These are phyloP conservation scores for Akanthomyces lecanii DNA, from an alignment of 2,329 filamentous ascomycete species.

Conservation along the genomic window DNA sequence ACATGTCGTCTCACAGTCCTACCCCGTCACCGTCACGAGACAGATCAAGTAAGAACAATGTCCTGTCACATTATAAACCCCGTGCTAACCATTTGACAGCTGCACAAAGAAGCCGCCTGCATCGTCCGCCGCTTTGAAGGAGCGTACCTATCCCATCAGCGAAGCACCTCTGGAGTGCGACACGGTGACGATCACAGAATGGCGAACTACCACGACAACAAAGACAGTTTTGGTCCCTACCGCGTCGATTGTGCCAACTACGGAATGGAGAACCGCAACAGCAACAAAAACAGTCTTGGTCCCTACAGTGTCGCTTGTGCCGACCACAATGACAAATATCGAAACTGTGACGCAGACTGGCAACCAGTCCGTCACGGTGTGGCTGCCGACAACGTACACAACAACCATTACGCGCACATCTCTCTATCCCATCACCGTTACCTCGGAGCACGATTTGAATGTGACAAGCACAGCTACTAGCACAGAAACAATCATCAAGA, in stretches of 20 bases:
- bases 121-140: not conserved
- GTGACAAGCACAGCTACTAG: slow-evolving; percentile 3
- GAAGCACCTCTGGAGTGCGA: slow-evolving; percentile 6
- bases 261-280: slow-evolving; percentile 12
- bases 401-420: not conserved
- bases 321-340: not conserved
- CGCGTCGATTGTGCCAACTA: not conserved
- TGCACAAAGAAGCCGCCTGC: slow-evolving; percentile 9
- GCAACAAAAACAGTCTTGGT: slow-evolving; percentile 16
- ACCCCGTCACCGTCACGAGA: slow-evolving; percentile 16
- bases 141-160: not conserved
- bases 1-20: slow-evolving; percentile 13
- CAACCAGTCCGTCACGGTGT: slow-evolving; percentile 8
- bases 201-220: slow-evolving; percentile 10
- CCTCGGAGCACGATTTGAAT: not conserved
- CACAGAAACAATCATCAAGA: slow-evolving; percentile 16
- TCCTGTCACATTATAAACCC: not conserved
- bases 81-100: not conserved
- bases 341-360: not conserved
- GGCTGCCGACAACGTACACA: slow-evolving; percentile 14
- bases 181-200: slow-evolving; percentile 17
- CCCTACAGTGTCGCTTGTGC: not conserved
- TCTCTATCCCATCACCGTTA: not conserved
- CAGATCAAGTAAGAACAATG: slow-evolving; percentile 17
- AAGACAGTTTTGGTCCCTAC: slow-evolving; percentile 17